These are phyloP conservation scores for Turnera subulata DNA, from an alignment of 345 rosid species.

Conservation along the genomic window DNA sequence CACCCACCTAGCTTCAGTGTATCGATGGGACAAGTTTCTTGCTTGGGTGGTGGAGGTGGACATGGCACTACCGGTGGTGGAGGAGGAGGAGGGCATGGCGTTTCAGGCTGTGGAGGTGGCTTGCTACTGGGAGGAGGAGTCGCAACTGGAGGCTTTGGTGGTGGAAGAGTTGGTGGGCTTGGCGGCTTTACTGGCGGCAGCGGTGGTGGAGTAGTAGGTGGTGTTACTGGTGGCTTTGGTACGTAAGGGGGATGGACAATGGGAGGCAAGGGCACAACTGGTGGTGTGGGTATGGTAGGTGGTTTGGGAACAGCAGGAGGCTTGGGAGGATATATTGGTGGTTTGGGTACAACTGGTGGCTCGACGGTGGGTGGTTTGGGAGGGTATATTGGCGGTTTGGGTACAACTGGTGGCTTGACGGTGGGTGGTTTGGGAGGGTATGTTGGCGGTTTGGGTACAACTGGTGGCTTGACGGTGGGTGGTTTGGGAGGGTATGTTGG, in stretches of 20 bases:
- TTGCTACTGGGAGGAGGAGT: too few relatives aligned
- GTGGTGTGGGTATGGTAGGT: neutral
- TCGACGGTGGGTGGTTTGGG: slow-evolving; percentile 20
- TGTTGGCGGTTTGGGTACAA: too few relatives aligned
- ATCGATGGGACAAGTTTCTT: slow-evolving; percentile 67
- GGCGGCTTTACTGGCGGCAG: neutral
- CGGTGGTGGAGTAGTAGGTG: neutral
- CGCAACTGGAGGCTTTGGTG: slow-evolving; percentile 1
- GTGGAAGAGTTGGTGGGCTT: slow-evolving; percentile 2
- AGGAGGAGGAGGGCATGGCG: slow-evolving; percentile 32
- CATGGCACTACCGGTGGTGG: slow-evolving; percentile 34
- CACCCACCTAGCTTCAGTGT: slow-evolving; percentile 75
- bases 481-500: neutral
- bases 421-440: too few relatives aligned
- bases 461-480: neutral
- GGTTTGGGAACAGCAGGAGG: neutral
- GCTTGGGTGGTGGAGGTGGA: slow-evolving; percentile 24
- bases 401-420: too few relatives aligned
- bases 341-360: slow-evolving; percentile 18
- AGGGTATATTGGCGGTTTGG: too few relatives aligned
- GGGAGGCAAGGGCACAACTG: neutral
- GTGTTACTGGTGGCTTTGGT: slow-evolving; percentile 7
- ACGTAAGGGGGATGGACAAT: neutral
- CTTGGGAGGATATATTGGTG: neutral
- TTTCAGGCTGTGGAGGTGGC: slow-evolving; percentile 7